Conservation (phyloP, 2,329 filamentous ascomycete genomes). For the Nemania diffusa region DNA sequence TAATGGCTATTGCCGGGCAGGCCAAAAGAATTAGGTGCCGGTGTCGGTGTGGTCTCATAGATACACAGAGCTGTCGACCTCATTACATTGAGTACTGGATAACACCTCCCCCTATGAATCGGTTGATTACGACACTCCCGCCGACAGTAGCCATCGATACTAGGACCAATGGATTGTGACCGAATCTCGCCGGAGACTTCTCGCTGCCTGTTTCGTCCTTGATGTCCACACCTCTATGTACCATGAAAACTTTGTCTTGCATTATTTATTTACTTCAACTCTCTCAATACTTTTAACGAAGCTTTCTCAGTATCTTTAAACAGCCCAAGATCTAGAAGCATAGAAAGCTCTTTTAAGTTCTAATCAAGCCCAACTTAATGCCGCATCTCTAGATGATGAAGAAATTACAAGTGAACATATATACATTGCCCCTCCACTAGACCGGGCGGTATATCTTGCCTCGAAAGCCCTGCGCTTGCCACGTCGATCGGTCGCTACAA, state of each 20-base stretch:
- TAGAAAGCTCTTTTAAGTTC: conserved; percentile 56
- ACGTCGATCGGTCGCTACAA: conserved; percentile 33
- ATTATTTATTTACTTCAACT: conserved; percentile 50
- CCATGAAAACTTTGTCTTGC: conserved; percentile 59
- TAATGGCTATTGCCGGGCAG: too few species aligned
- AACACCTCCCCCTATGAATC: too few species aligned
- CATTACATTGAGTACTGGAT: too few species aligned
- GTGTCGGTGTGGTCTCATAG: too few species aligned
- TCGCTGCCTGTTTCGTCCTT: conserved; percentile 66
- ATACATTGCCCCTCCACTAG: conserved; percentile 45
- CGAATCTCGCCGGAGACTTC: conserved; percentile 64
- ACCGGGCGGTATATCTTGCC: conserved; percentile 46
- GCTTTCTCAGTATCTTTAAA: conserved; percentile 60
- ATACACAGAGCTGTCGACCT: too few species aligned
- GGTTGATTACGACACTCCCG: conserved; percentile 37
- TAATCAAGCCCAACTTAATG: conserved; percentile 40
- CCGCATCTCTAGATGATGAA: conserved; percentile 47
- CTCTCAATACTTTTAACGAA: conserved; percentile 60
- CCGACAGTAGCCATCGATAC: conserved; percentile 48
- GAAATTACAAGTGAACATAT: conserved; percentile 53
- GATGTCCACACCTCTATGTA: conserved; percentile 67
- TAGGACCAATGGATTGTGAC: conserved; percentile 65
- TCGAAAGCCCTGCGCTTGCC: conserved; percentile 46
- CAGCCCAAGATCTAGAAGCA: conserved; percentile 55
- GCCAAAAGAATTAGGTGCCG: too few species aligned